Evolutionary conservation across 257 asterid genomes (phyloP), one percentile per base, ranked within the genome.

Genomic region (Solanum pennellii): DNA sequence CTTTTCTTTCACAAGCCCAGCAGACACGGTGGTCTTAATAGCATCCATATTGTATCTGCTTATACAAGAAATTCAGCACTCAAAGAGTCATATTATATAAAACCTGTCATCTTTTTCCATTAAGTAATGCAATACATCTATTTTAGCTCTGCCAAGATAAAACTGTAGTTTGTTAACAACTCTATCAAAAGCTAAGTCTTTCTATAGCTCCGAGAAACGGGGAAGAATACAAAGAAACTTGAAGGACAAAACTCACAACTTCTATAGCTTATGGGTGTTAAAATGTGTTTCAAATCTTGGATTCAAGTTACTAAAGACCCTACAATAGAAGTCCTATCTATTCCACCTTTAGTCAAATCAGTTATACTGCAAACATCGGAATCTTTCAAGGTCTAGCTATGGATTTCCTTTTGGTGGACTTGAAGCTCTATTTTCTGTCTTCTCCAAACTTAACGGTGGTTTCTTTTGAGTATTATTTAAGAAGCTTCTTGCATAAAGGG

Each of bases 401-500:
- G 84, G 84, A 77, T 88, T 92, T 60, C 83, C 91, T 91, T 93
- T 97, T 23, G 90, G 87, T 33, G 96, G 93, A 91, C 76, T 87
- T 47, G 93, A 88, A 79, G 87, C 92, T 84, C 85, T 93, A 90
- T 88, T 91, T 88, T 89, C 94, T 12, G 92, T 83, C 42, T 82
- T 69, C 87, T 94, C 95, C 9, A 92, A 65, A 1, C 93, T 87
- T 74, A 86, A 66, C 6, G 76, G 73, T 86, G 92, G 89, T 90
- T 49, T 89, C n/a, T 89, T 92, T 84, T 87, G 93, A 68, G 91
- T 90, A 88, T 83, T 90, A 88, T 83, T 93, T 21, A 94, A 84
- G 85, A 94, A 93, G 93, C 93, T 96, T 89, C 93, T 97, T 13
- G 94, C 90, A 92, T 97, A 97, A 85, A 97, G 90, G 82, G 99